phyloP scores from a whole-genome alignment of 2,329 filamentous ascomycete genomes.

The Pseudogymnoascus sp. region DNA sequence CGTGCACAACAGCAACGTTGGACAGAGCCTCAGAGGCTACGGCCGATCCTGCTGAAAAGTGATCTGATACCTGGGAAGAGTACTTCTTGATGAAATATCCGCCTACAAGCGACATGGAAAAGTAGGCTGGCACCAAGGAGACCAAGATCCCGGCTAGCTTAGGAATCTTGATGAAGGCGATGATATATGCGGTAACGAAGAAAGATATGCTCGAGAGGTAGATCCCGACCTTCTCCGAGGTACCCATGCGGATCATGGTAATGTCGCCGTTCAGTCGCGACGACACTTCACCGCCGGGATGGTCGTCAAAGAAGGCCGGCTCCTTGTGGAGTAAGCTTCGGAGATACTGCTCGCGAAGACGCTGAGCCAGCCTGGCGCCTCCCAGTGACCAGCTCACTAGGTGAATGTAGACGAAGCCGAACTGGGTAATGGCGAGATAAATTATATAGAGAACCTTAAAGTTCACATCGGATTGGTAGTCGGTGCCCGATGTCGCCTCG shows the following conservation, averaged over 20 bases:
- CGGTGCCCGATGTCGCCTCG: constrained; percentile 20
- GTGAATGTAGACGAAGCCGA: constrained; percentile 56
- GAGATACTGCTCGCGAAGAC: constrained; percentile 46
- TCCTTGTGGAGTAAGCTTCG: constrained; percentile 44
- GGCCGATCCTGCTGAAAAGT: constrained; percentile 40
- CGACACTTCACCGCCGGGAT: constrained; percentile 45
- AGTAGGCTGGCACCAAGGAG: constrained; percentile 37
- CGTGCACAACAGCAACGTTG: constrained; percentile 44
- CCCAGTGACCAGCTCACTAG: constrained; percentile 50
- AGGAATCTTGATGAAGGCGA: constrained; percentile 51
- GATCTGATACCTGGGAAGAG: constrained; percentile 34
- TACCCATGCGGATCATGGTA: constrained; percentile 48
- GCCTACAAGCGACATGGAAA: constrained; percentile 40
- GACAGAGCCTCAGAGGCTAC: constrained; percentile 45
- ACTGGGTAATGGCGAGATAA: constrained; percentile 55
- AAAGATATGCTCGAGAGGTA: constrained; percentile 48
- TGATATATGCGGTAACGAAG: constrained; percentile 50
- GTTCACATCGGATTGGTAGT: constrained; percentile 38
- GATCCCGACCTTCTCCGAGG: constrained; percentile 53
- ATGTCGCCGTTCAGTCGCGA: constrained; percentile 48
- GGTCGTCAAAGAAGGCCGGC: constrained; percentile 44
- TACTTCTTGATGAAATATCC: constrained; percentile 38
- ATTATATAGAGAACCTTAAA: constrained; percentile 52
- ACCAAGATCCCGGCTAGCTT: constrained; percentile 47
- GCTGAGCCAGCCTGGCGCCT: constrained; percentile 46